Percentiles rank a stretch among this genome's conserved stretches.
Evolutionary conservation across 345 rosid genomes (phyloP).

Genomic region (Tarenaya hassleriana): DNA sequence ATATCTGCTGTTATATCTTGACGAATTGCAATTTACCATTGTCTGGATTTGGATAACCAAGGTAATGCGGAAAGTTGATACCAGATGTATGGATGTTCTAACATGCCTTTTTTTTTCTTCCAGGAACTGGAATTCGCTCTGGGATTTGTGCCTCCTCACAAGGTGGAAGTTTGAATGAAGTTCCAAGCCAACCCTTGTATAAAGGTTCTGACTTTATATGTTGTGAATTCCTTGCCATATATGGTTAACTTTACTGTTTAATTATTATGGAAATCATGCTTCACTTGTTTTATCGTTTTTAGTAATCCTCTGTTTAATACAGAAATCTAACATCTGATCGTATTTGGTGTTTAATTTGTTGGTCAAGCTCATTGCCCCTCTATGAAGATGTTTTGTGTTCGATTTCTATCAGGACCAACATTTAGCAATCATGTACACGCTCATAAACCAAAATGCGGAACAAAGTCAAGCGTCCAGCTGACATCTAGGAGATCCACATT

Average conservation of each 20-base stretch:
- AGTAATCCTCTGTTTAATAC: neutral
- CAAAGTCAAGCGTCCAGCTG: conserved; percentile 36
- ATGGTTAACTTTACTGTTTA: neutral
- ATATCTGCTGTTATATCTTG: neutral
- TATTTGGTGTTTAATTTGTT: conserved; percentile 11
- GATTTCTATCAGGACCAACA: neutral
- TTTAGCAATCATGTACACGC: conserved; percentile 11
- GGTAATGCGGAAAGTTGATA: neutral
- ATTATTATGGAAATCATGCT: conserved; percentile 6
- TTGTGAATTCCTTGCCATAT: neutral
- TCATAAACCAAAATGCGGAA: conserved; percentile 34
- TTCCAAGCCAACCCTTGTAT: conserved; percentile 14
- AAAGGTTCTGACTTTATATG: conserved; percentile 24
- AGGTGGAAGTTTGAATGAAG: conserved; percentile 19
- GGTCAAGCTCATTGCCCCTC: neutral
- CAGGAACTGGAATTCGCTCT: conserved; percentile 24
- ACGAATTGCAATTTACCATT: neutral
- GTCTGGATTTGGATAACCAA: neutral
- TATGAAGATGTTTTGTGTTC: neutral
- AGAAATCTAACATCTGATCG: neutral
- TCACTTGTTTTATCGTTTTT: neutral
- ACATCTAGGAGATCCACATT: conserved; percentile 73
- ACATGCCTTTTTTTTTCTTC: conserved; percentile 1
- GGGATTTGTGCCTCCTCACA: conserved; percentile 16
- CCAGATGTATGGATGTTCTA: neutral